Percentiles rank a stretch among this genome's conserved stretches.
These are phyloP conservation scores for Sugiyamaella lignohabitans DNA, from an alignment of 805 yeast genomes.

Conservation along the genomic window DNA sequence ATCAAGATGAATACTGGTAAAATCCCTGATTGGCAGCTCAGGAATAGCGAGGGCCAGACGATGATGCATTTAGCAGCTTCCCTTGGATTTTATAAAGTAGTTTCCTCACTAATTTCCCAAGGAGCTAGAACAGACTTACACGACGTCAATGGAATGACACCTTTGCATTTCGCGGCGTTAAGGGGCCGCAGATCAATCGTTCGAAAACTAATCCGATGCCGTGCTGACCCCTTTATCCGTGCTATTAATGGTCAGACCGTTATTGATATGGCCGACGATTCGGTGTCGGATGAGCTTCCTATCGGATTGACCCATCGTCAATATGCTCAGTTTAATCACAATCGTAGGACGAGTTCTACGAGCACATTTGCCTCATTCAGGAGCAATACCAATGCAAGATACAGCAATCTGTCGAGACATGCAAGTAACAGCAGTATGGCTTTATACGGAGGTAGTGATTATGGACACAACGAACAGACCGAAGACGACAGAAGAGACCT, in stretches of 20 bases:
- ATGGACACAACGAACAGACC: too few species aligned
- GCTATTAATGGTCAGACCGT: constrained; percentile 42
- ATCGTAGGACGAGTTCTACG: constrained; percentile 11
- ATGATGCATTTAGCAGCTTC: constrained; percentile 80
- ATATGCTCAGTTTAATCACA: constrained; percentile 9
- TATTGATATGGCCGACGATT: constrained; percentile 29
- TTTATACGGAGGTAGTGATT: constrained; percentile 23
- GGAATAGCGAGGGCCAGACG: constrained; percentile 67
- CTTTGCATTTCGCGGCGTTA: constrained; percentile 81
- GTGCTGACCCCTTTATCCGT: constrained; percentile 51
- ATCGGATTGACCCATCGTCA: constrained; percentile 24
- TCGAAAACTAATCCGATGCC: constrained; percentile 53
- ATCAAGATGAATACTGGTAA: constrained; percentile 46
- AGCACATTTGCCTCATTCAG: constrained; percentile 26
- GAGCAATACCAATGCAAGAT: background rate
- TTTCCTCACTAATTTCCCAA: constrained; percentile 54
- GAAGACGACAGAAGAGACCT: constrained; percentile 19
- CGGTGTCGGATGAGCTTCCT: constrained; percentile 16
- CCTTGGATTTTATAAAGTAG: constrained; percentile 62
- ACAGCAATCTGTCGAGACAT: too few species aligned
- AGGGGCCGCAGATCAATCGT: constrained; percentile 67
- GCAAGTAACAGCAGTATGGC: constrained; percentile 6
- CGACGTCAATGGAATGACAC: constrained; percentile 80
- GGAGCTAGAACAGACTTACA: constrained; percentile 56
- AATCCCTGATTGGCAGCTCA: constrained; percentile 53